phyloP scores from a whole-genome alignment of 129 eudicot genomes.

The Glebionis coronaria region DNA sequence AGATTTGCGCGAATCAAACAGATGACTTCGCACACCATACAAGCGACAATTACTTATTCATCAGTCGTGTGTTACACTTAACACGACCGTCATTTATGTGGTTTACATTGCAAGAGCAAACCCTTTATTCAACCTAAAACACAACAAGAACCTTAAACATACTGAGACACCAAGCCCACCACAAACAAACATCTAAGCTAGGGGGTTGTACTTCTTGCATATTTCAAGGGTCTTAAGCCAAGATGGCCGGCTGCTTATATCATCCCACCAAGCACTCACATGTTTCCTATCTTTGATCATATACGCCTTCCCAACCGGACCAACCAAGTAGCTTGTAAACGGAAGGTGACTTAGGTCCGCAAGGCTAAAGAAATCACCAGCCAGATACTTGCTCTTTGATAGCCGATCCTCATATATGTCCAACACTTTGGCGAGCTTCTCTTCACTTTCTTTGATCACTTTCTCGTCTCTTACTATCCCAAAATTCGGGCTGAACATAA shows the following conservation, averaged over 20 bases:
- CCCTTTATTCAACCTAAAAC: slow-evolving; percentile 2
- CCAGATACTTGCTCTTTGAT: slow-evolving; percentile 60
- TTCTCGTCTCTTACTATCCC: slow-evolving; percentile 40
- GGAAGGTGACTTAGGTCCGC: slow-evolving; percentile 75
- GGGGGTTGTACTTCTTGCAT: slow-evolving; percentile 16
- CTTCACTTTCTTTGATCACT: slow-evolving; percentile 41
- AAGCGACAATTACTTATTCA: no score
- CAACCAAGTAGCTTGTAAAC: slow-evolving; percentile 43
- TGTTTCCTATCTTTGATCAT: slow-evolving; percentile 57
- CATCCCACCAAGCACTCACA: slow-evolving; percentile 87
- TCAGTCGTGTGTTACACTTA: no score
- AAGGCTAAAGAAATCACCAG: slow-evolving; percentile 68
- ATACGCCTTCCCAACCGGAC: slow-evolving; percentile 35
- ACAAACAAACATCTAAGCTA: slow-evolving; percentile 1
- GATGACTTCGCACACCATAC: no score
- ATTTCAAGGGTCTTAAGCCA: slow-evolving; percentile 50
- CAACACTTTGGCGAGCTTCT: slow-evolving; percentile 51
- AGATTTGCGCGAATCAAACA: no score
- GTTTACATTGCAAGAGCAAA: neutral
- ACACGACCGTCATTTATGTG: no score
- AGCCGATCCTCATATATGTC: slow-evolving; percentile 64
- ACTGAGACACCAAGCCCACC: neutral
- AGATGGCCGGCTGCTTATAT: slow-evolving; percentile 67
- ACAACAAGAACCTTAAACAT: neutral
- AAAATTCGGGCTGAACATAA: slow-evolving; percentile 31